Evolutionary conservation across 371 early-diverging fungal genomes (phyloP), one percentile per base, ranked within the genome.

Genomic region (Mucor circinelloides): DNA sequence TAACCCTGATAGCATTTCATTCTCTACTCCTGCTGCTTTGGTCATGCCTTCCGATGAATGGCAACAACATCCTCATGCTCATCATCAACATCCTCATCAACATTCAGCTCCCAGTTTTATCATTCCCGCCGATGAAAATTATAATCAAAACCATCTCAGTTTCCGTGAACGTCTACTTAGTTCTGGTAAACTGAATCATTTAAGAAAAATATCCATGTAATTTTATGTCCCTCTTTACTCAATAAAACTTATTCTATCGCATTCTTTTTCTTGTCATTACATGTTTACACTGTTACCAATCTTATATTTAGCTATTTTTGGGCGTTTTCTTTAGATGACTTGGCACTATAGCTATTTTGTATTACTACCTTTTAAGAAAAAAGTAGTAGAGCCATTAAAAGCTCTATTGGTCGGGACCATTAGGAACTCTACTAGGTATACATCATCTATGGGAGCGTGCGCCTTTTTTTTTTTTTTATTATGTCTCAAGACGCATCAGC

Each of bases 151-250:
- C 28, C 63, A 65, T 57, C 48, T 40, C 40, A 60, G 70, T 44
- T 73, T 65, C n/a, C 71, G 69, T 31, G 71, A 79, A 68, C 61
- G 69, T 25, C 50, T 79, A 30, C 55, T 79, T 21, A 72, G 60
- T 65, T 68, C 67, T 67, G 68, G 71, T 32, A 74, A 70, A 67
- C 36, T 69, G 28, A 65, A 69, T 25, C 70, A 69, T 68, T 58
- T 74, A 68, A 55, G 57, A 57, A 52, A 68, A 68, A 23, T 34
- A 23, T 58, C 34, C 36, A 58, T 58, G 57, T 19, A 57, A 32
- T 42, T 42, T 42, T 59, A 32, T 59, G n/a, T 42, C 34, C 42
- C 21, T 58, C 38, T 36, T 21, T 58, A 7, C 36, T 25, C 21
- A 42, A 42, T 42, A 42, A 42, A 42, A 42, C 42, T 17, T 42